Percentiles rank a stretch among this genome's conserved stretches.
Conservation (phyloP, 1,284 basidiomycete genomes). For the Gastroboletus turbinatus region DNA sequence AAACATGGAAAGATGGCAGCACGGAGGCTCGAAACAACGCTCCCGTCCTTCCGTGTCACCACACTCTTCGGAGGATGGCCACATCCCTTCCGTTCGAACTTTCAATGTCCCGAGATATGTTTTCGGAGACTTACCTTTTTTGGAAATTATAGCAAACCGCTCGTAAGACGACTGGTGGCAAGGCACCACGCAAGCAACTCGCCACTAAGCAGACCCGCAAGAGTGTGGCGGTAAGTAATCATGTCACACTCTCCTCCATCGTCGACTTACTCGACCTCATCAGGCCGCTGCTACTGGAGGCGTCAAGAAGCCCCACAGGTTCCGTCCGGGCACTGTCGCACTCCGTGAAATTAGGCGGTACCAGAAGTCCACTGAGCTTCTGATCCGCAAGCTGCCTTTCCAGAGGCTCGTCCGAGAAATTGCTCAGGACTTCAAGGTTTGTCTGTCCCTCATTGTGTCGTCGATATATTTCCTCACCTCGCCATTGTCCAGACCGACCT, state of each 20-base stretch:
- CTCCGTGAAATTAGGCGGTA: slow-evolving; percentile 84
- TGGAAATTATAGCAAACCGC: slow-evolving; percentile 63
- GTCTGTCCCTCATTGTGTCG: slow-evolving; percentile 15
- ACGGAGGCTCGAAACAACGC: slow-evolving; percentile 30
- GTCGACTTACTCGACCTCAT: slow-evolving; percentile 32
- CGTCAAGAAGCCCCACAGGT: slow-evolving; percentile 79
- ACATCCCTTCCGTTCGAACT: slow-evolving; percentile 21
- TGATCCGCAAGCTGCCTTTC: slow-evolving; percentile 80
- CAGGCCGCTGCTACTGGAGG: slow-evolving; percentile 60
- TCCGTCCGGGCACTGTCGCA: slow-evolving; percentile 70
- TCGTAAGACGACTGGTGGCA: slow-evolving; percentile 64
- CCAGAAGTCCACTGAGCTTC: slow-evolving; percentile 80
- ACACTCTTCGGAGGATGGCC: slow-evolving; percentile 5
- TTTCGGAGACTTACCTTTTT: slow-evolving; percentile 34
- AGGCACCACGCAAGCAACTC: slow-evolving; percentile 69
- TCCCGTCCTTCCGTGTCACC: slow-evolving; percentile 12
- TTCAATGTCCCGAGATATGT: slow-evolving; percentile 24
- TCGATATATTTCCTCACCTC: not conserved
- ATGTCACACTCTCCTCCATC: not conserved
- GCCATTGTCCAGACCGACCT: slow-evolving; percentile 27
- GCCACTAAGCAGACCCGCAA: slow-evolving; percentile 61
- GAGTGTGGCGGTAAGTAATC: slow-evolving; percentile 25
- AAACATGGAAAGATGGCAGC: slow-evolving; percentile 19
- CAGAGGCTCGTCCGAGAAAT: slow-evolving; percentile 76
- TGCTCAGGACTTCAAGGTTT: slow-evolving; percentile 70